Conservation (phyloP, 108 stramenopile genomes). For the Conticribra guillardii region DNA sequence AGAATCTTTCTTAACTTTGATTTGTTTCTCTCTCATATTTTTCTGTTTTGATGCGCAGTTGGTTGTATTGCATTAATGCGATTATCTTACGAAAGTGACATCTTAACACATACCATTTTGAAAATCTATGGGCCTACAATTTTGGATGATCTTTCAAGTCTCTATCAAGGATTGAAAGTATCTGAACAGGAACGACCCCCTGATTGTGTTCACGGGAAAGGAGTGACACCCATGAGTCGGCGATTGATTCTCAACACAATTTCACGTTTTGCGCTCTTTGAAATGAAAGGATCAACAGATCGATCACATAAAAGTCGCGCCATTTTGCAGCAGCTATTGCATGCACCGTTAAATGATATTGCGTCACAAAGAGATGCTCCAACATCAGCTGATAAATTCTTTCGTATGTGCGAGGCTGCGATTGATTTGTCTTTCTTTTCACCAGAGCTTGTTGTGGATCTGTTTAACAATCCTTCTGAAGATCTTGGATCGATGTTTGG, state of each 20-base stretch:
- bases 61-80: slow-evolving; percentile 77
- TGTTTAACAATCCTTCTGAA: slow-evolving; percentile 30
- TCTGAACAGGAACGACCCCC: slow-evolving; percentile 63
- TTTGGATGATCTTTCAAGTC: slow-evolving; percentile 53
- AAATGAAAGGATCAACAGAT: slow-evolving; percentile 17
- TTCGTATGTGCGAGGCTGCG: slow-evolving; percentile 57
- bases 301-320: neutral
- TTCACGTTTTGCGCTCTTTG: slow-evolving; percentile 51
- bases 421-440: slow-evolving; percentile 76
- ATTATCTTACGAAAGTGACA: slow-evolving; percentile 60
- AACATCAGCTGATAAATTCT: slow-evolving; percentile 42
- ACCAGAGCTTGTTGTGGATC: slow-evolving; percentile 36
- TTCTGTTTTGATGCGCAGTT: slow-evolving; percentile 36
- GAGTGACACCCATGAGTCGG: slow-evolving; percentile 69
- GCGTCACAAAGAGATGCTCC: slow-evolving; percentile 19
- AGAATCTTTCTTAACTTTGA: neutral
- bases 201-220: slow-evolving; percentile 46
- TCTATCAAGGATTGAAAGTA: slow-evolving; percentile 57
- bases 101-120: slow-evolving; percentile 42
- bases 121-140: slow-evolving; percentile 34
- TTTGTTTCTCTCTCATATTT: neutral
- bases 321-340: slow-evolving; percentile 40
- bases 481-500: slow-evolving; percentile 34
- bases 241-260: slow-evolving; percentile 68
- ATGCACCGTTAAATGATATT: slow-evolving; percentile 23